A percentile compares a stretch with the other conserved stretches of the same genome.
These are phyloP conservation scores for Styphnolobium japonicum DNA, from an alignment of 306 rosid species.

Conservation along the genomic window DNA sequence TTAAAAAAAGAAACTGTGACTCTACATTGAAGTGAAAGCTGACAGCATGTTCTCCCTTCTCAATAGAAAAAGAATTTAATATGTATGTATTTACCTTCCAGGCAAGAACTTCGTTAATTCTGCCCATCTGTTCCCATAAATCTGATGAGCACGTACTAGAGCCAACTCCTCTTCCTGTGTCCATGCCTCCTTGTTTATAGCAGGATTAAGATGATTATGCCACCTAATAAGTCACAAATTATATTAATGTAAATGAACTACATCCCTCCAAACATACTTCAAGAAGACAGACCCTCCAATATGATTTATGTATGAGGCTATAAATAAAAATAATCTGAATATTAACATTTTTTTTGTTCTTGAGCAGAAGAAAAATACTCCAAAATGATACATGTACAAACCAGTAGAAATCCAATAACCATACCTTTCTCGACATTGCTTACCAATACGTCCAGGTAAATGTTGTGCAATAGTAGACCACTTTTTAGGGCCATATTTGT, in stretches of 20 bases:
- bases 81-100: conserved; percentile 52
- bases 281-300: conserved; percentile 4
- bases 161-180: conserved; percentile 77
- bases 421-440: conserved; percentile 86
- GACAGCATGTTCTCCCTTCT: not conserved
- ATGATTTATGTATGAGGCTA: not conserved
- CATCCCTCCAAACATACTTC: conserved; percentile 7
- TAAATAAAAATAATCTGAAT: not conserved
- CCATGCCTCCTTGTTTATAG: conserved; percentile 82
- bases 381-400: not conserved
- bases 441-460: conserved; percentile 80
- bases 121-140: conserved; percentile 84
- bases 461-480: conserved; percentile 77
- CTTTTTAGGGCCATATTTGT: conserved; percentile 67
- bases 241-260: not conserved
- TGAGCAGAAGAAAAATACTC: not conserved
- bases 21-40: not conserved
- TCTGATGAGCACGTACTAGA: conserved; percentile 69
- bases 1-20: no score
- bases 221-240: conserved; percentile 44
- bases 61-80: not conserved
- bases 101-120: conserved; percentile 74
- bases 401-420: conserved; percentile 11
- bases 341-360: not conserved
- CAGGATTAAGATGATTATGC: conserved; percentile 84